phyloP scores from a whole-genome alignment of 805 yeast genomes.

The Metschnikowia sp. region DNA sequence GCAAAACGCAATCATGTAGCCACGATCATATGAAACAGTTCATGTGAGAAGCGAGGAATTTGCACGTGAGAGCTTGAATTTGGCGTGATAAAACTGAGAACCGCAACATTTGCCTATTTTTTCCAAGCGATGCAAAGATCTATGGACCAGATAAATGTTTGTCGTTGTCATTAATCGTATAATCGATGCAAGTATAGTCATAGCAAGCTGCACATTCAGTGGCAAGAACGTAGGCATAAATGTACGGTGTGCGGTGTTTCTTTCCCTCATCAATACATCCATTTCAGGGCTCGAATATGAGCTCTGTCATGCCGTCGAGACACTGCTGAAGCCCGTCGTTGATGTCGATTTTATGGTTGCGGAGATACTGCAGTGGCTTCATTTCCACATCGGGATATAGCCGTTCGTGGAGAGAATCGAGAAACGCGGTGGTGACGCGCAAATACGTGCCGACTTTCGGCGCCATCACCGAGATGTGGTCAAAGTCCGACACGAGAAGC shows the following conservation, averaged over 20 bases:
- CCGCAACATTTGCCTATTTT: too few relatives aligned
- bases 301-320: conserved; percentile 22
- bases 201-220: background rate
- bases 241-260: background rate
- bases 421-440: conserved; percentile 23
- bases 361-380: conserved; percentile 29
- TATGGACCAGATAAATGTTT: too few relatives aligned
- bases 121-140: too few relatives aligned
- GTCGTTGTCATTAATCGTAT: too few relatives aligned
- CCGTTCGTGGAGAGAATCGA: conserved; percentile 30
- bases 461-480: conserved; percentile 25
- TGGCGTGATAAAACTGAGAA: too few relatives aligned
- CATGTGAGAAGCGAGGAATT: too few relatives aligned
- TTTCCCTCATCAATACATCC: background rate
- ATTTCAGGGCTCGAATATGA: background rate
- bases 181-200: too few relatives aligned
- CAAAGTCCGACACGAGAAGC: conserved; percentile 30
- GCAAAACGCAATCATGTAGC: too few relatives aligned
- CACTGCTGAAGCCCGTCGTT: conserved; percentile 21
- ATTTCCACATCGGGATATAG: conserved; percentile 21
- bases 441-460: conserved; percentile 28
- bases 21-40: too few relatives aligned
- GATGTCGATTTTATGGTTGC: conserved; percentile 13
- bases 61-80: too few relatives aligned
- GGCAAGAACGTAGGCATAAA: background rate